Evolutionary conservation across 1,139 yeast species (phyloP), one percentile per base, ranked within the genome.

Genomic region (Arxiozyma telluris): DNA sequence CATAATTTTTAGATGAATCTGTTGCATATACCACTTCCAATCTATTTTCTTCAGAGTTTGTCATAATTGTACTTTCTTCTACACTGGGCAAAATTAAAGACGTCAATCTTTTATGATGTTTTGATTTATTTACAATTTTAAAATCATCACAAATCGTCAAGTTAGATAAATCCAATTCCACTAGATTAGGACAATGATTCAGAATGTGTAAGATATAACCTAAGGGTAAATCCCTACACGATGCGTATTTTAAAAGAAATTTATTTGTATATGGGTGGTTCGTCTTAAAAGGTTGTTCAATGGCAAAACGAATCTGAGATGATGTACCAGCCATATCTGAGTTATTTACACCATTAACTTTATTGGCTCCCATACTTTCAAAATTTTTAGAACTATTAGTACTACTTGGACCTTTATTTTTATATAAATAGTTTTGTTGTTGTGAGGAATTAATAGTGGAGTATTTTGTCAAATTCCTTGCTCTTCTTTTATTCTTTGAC

Each of bases 191-290:
- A 62, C 94, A 85, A 43, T 78, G 68, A 44, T 76, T 76, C 44
- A 86, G 64, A 48, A 85, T 63, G 65, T 84, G 89, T 38, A 85
- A 65, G 8, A 85, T 62, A 61, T 81, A 79, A 0, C 93, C 94
- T 49, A 83, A 71, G 0, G 94, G 94, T 5, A 86, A 63, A 67
- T 86, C 94, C 60, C 76, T 80, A 20, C 82, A 76, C 23, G 77
- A 73, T 2, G 86, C 76, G 63, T 83, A 83, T 62, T 77, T 81
- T 52, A 75, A 62, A 45, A 85, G 65, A 58, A 80, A 80, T 58
- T 78, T 76, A 63, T 81, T 84, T 49, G 83, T 81, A 44, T 71
- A 66, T 3, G 91, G 93, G 64, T 85, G 91, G 11, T 67, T 50
- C 0, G 56, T 53, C 25, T 47, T 55, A 30, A 54, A 50, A n/a